A percentile compares a stretch with the other conserved stretches of the same genome.
phyloP scores from a whole-genome alignment of 1,284 basidiomycete genomes.

The Hemileccinum hortonii region DNA sequence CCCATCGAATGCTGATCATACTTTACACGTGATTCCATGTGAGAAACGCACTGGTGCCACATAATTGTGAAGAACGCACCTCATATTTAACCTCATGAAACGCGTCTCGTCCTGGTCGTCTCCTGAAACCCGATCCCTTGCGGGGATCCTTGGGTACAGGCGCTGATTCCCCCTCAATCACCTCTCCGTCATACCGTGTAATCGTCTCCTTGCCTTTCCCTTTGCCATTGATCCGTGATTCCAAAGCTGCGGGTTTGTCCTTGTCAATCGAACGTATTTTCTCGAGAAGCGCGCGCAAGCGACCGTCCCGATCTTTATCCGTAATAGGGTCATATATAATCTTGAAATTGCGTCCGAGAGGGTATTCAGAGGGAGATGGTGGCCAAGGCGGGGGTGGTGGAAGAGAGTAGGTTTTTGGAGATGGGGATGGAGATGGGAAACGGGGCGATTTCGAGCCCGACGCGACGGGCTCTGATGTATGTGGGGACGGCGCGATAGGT shows the following conservation, averaged over 20 bases:
- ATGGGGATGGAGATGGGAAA: constrained; percentile 6
- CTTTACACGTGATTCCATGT: constrained; percentile 40
- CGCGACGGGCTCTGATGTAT: constrained; percentile 28
- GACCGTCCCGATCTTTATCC: constrained; percentile 48
- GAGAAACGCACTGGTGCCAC: constrained; percentile 7
- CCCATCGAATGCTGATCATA: constrained; percentile 77
- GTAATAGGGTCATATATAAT: constrained; percentile 62
- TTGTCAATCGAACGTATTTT: constrained; percentile 45
- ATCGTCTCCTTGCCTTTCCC: constrained; percentile 62
- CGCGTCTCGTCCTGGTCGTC: constrained; percentile 41
- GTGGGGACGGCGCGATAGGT: constrained; percentile 19
- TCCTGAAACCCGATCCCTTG: constrained; percentile 42
- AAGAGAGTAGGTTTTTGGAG: constrained; percentile 35
- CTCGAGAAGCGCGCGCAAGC: constrained; percentile 52
- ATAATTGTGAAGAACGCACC: constrained; percentile 44
- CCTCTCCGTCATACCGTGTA: constrained; percentile 56
- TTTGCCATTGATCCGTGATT: constrained; percentile 57
- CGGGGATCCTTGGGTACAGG: constrained; percentile 57
- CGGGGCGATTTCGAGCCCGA: constrained; percentile 26
- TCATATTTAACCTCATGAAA: constrained; percentile 59
- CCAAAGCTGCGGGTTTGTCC: constrained; percentile 25
- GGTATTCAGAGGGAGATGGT: constrained; percentile 45
- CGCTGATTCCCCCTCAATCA: constrained; percentile 47
- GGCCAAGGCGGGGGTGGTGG: constrained; percentile 47
- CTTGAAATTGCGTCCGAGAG: constrained; percentile 51